Evolutionary conservation across 208 protist genomes (phyloP).

Genomic region (Lotmaria passim): DNA sequence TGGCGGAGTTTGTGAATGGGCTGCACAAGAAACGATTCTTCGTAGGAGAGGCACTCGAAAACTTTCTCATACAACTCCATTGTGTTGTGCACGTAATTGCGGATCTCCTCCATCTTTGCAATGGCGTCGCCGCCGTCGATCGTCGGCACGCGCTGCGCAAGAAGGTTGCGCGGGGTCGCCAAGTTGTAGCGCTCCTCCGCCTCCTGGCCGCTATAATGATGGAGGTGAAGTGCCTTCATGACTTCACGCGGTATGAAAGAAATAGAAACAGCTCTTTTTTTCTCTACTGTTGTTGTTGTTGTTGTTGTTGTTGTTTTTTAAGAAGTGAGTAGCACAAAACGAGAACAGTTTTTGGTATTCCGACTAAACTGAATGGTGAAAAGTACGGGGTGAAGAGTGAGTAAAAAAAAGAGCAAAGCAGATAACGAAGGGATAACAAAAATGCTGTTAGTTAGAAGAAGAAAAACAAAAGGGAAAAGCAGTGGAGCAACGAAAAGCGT

Average conservation of each 20-base stretch:
- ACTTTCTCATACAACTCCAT: conserved; percentile 89
- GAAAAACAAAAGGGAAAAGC: conserved; percentile 14
- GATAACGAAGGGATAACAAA: background rate
- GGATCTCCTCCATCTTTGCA: conserved; percentile 83
- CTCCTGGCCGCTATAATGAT: conserved; percentile 57
- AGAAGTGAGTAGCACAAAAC: conserved; percentile 15
- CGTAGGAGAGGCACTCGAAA: conserved; percentile 74
- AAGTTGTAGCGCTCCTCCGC: conserved; percentile 53
- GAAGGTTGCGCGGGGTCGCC: conserved; percentile 50
- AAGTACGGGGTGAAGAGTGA: conserved; percentile 3
- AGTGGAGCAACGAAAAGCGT: background rate
- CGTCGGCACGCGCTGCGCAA: conserved; percentile 61
- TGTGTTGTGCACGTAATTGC: conserved; percentile 88
- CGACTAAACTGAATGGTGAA: conserved; percentile 6
- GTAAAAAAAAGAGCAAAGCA: conserved; percentile 10
- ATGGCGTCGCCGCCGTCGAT: conserved; percentile 58
- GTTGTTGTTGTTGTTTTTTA: no score
- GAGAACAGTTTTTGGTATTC: conserved; percentile 11
- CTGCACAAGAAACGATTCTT: conserved; percentile 86
- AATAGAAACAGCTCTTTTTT: conserved; percentile 18
- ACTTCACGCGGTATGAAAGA: conserved; percentile 18
- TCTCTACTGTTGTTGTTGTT: no score
- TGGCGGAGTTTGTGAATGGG: conserved; percentile 94
- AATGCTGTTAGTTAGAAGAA: background rate
- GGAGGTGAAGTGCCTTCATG: conserved; percentile 48